Conservation (phyloP, 345 rosid genomes). For the Salix brachista region DNA sequence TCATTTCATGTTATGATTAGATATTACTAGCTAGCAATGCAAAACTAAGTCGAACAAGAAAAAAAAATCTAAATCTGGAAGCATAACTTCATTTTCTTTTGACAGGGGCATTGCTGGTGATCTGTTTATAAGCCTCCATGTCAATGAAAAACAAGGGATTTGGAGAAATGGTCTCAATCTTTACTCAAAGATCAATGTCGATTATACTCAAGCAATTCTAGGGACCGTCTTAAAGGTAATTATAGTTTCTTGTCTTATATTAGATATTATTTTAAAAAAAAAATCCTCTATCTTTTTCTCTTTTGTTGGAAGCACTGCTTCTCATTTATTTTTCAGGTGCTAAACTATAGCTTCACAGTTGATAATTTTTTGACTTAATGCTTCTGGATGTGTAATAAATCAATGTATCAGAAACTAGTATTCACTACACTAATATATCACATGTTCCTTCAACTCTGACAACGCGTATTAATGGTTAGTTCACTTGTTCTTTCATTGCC, state of each 20-base stretch:
- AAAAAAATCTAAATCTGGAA: background rate
- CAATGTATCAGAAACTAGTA: background rate
- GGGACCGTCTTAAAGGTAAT: constrained; percentile 65
- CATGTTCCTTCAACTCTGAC: background rate
- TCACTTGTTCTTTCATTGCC: too few species aligned
- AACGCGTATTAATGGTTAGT: too few species aligned
- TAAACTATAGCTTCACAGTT: too few species aligned
- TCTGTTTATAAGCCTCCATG: constrained; percentile 57
- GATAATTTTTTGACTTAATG: too few species aligned
- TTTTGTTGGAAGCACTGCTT: too few species aligned
- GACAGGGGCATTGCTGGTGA: constrained; percentile 72
- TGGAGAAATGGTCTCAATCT: constrained; percentile 75
- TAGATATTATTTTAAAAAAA: too few species aligned
- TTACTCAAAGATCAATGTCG: constrained; percentile 63
- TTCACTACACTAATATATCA: background rate
- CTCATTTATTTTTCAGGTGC: too few species aligned
- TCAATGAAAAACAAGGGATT: constrained; percentile 72
- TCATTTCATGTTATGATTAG: background rate
- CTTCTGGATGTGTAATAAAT: too few species aligned
- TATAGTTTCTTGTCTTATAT: too few species aligned
- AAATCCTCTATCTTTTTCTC: too few species aligned
- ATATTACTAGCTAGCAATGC: background rate
- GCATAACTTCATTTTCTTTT: background rate
- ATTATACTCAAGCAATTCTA: constrained; percentile 79
- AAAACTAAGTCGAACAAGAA: background rate